Evolutionary conservation across 257 asterid species (phyloP).

Genomic region (Vinca minor): DNA sequence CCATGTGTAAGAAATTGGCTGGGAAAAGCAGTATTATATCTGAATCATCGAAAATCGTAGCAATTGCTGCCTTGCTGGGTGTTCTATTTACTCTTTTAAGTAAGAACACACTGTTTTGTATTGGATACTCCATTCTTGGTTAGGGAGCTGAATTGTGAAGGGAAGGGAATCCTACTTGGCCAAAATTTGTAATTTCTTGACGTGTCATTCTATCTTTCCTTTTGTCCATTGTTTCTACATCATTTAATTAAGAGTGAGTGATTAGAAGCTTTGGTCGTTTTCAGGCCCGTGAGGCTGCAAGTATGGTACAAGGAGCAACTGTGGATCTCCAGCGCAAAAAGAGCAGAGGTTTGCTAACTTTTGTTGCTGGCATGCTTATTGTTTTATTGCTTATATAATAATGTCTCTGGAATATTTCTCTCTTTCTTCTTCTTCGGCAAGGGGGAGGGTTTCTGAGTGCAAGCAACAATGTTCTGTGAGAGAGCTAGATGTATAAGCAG

Average conservation of each 20-base stretch:
- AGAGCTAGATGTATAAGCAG: background rate
- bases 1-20: background rate
- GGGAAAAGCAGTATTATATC: background rate
- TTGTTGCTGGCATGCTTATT: background rate
- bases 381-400: background rate
- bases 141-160: background rate
- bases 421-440: no score
- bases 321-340: conserved; percentile 93
- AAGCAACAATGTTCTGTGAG: background rate
- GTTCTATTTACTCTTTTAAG: background rate
- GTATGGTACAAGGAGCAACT: conserved; percentile 78
- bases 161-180: background rate
- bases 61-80: background rate
- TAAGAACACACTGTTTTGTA: background rate
- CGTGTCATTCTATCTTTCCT: background rate
- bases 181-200: no score
- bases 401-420: conserved; percentile 1
- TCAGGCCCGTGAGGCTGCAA: conserved; percentile 90
- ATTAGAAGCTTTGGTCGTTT: background rate
- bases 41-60: background rate
- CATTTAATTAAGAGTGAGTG: background rate
- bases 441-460: background rate
- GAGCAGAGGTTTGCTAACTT: conserved; percentile 61
- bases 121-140: background rate
- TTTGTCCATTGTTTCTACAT: background rate